phyloP scores from a whole-genome alignment of 805 yeast genomes.

The Candida xyloterini region DNA sequence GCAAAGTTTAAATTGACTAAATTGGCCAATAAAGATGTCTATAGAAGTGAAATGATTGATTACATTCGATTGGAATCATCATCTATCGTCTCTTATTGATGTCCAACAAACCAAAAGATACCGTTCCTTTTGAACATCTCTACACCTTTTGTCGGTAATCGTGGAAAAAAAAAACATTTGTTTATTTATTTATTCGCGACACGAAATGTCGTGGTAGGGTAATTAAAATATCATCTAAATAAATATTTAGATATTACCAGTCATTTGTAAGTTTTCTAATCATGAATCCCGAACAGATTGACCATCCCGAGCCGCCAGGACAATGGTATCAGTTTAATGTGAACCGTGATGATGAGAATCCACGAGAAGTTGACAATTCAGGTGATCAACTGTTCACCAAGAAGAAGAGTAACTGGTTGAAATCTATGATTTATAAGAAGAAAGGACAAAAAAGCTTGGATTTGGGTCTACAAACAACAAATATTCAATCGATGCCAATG shows the following conservation, averaged over 20 bases:
- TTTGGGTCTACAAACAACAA: slow-evolving; percentile 12
- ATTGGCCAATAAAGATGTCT: too few species aligned
- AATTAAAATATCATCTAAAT: background rate
- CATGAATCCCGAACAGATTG: background rate
- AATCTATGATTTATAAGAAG: slow-evolving; percentile 3
- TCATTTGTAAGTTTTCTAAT: background rate
- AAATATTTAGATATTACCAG: background rate
- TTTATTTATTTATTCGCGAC: slow-evolving; percentile 9
- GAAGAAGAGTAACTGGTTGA: slow-evolving; percentile 10
- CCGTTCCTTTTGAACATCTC: background rate
- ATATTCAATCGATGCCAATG: slow-evolving; percentile 25
- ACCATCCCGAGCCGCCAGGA: background rate
- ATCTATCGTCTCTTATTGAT: background rate
- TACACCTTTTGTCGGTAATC: background rate
- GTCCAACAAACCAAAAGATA: too few species aligned
- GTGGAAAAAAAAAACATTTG: slow-evolving; percentile 2
- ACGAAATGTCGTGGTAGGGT: slow-evolving; percentile 10
- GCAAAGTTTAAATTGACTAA: too few species aligned
- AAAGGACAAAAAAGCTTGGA: slow-evolving; percentile 7
- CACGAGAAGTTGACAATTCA: background rate
- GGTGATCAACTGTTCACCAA: slow-evolving; percentile 14
- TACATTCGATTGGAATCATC: background rate
- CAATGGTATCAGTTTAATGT: slow-evolving; percentile 12
- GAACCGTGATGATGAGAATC: slow-evolving; percentile 2
- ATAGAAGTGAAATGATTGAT: too few species aligned